phyloP scores from a whole-genome alignment of 305 asterid genomes.

The Fraxinus velutina region DNA sequence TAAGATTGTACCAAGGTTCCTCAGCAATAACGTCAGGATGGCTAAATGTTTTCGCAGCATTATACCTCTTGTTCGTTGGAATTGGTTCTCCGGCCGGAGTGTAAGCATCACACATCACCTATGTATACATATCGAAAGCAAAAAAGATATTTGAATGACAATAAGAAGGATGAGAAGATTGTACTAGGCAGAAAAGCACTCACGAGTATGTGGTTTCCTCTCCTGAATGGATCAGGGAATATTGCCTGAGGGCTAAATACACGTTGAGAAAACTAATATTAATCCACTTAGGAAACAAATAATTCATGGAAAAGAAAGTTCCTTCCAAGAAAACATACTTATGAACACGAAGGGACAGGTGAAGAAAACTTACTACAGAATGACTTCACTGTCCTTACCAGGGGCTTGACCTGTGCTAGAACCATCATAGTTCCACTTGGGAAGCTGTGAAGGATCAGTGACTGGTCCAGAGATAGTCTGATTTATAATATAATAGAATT shows the following conservation, averaged over 20 bases:
- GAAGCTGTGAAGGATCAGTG: constrained; percentile 61
- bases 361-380: constrained; percentile 44
- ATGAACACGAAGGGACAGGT: background rate
- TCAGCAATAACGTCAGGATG: constrained; percentile 53
- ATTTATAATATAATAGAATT: constrained; percentile 8
- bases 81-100: constrained; percentile 78
- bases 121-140: background rate
- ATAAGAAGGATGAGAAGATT: background rate
- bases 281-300: background rate
- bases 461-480: constrained; percentile 64
- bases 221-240: constrained; percentile 74
- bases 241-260: constrained; percentile 64
- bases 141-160: background rate
- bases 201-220: constrained; percentile 75
- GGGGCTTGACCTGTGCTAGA: constrained; percentile 84
- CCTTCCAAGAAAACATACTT: background rate
- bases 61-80: constrained; percentile 71
- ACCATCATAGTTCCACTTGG: constrained; percentile 83
- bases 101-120: constrained; percentile 82
- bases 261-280: background rate
- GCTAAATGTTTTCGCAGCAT: constrained; percentile 57
- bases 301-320: background rate
- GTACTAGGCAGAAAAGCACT: constrained; percentile 15
- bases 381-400: constrained; percentile 84
- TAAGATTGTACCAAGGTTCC: constrained; percentile 52